Base-by-base conservation (phyloP, 306 rosid genomes). In the Vigna radiata region DNA sequence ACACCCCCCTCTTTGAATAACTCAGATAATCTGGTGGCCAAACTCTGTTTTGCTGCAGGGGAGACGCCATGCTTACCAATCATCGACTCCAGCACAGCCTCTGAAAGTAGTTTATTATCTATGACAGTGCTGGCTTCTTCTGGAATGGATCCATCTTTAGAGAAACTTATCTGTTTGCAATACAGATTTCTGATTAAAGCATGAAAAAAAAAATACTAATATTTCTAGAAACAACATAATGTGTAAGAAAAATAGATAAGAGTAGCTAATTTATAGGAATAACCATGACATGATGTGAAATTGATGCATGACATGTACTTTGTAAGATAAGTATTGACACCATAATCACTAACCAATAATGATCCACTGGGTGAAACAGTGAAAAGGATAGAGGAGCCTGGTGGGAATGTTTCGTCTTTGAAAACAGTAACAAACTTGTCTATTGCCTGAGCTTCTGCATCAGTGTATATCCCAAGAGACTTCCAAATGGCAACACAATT, bases 31-130 rank as follows among this genome's bases (percentile, higher is more conserved):
- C 90, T 86, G n/a, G 76, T 1, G 0, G 99, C 97, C 70, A 95
- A 70, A 74, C 84, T 86, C 56, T 77, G 70, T 82, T 79, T 95
- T 12, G 97, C 87, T 12, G 2, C 91, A 15, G 99, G 97, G 59
- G 99, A 95, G 23, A 95, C 97, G 0, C 96, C 97, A 18, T 89
- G 27, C 76, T 83, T 87, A 0, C 99, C 96, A 15, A 95, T 52
- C 54, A 95, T 89, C 4, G 99, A 88, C 71, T 89, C 94, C 16
- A 92, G 47, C 29, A 95, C 84, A 1, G 97, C 86, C 80, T 88
- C 96, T 36, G 88, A 78, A 8, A 92, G 90, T 4, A 84, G 82
- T 31, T 83, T 95, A 63, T 85, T 95, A 66, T 92, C 88, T 15
- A 95, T 91, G 18, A 80, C 87, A 10, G n/a, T 74, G 1, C 4